Percentiles rank a stretch among this genome's conserved stretches.
Evolutionary conservation across 495 filamentous ascomycete species (phyloP).

Genomic region (Penicillium longicatenatum): DNA sequence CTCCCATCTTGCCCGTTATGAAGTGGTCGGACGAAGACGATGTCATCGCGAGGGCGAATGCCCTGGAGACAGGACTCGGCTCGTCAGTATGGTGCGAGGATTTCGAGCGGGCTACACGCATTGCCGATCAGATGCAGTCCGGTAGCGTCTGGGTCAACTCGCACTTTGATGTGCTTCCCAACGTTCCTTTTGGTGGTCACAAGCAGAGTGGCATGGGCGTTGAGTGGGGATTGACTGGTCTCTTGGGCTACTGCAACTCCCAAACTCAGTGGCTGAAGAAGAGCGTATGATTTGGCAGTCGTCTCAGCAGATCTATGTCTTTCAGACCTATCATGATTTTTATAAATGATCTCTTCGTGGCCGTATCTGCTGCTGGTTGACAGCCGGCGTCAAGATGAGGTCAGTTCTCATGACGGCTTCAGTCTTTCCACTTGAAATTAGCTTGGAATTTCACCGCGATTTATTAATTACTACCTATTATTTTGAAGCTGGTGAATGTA

Average conservation of each 20-base stretch:
- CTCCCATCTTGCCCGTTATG: slow-evolving; percentile 58
- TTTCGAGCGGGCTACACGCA: slow-evolving; percentile 46
- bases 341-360: no score
- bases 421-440: neutral
- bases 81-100: slow-evolving; percentile 60
- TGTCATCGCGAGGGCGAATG: slow-evolving; percentile 58
- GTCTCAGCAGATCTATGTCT: neutral
- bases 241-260: slow-evolving; percentile 62
- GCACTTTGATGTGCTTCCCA: slow-evolving; percentile 49
- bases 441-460: no score
- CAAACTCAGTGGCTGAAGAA: slow-evolving; percentile 37
- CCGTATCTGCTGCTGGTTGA: no score
- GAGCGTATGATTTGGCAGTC: neutral
- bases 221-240: slow-evolving; percentile 61
- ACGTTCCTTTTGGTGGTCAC: slow-evolving; percentile 61
- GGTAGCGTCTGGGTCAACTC: slow-evolving; percentile 62
- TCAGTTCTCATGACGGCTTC: neutral
- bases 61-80: slow-evolving; percentile 56
- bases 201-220: slow-evolving; percentile 68
- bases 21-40: slow-evolving; percentile 60
- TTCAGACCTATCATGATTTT: no score
- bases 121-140: slow-evolving; percentile 54
- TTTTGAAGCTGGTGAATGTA: neutral
- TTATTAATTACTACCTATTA: no score
- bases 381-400: neutral